A percentile compares a stretch with the other conserved stretches of the same genome.
Evolutionary conservation across 345 rosid genomes (phyloP).

Genomic region (Aurinia saxatilis): DNA sequence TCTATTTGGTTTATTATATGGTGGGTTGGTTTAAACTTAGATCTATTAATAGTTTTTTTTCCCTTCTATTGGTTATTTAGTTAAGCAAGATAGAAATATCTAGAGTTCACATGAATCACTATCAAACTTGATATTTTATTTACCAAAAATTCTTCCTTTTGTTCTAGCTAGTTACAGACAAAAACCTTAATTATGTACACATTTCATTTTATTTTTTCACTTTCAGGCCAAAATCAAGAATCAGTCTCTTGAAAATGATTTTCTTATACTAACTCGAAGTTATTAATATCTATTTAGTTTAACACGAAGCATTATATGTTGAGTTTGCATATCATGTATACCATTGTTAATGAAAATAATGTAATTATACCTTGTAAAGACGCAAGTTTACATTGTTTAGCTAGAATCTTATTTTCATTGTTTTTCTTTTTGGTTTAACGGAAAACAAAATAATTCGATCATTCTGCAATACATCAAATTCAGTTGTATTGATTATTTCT

Average conservation of each 20-base stretch:
- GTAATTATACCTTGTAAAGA: not conserved
- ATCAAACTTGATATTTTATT: not conserved
- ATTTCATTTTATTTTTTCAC: not conserved
- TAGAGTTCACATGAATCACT: slow-evolving; percentile 4
- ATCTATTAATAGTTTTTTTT: too few relatives aligned
- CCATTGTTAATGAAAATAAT: too few relatives aligned
- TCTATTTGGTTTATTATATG: not conserved
- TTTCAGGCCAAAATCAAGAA: not conserved
- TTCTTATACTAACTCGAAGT: not conserved
- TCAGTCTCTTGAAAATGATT: not conserved
- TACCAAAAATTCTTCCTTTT: not conserved
- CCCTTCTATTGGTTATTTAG: too few relatives aligned
- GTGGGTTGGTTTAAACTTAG: too few relatives aligned
- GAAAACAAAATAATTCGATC: not conserved
- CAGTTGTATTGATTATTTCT: not conserved
- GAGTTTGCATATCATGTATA: not conserved
- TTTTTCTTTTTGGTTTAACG: not conserved
- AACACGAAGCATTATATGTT: not conserved
- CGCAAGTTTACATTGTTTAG: not conserved
- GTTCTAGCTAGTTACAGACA: not conserved
- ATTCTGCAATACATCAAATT: not conserved
- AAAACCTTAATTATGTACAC: not conserved
- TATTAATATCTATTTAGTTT: not conserved
- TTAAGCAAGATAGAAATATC: not conserved
- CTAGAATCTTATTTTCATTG: not conserved